A percentile compares a stretch with the other conserved stretches of the same genome.
phyloP scores from a whole-genome alignment of 176 grass and related monocot species.

The Carex kokanica region DNA sequence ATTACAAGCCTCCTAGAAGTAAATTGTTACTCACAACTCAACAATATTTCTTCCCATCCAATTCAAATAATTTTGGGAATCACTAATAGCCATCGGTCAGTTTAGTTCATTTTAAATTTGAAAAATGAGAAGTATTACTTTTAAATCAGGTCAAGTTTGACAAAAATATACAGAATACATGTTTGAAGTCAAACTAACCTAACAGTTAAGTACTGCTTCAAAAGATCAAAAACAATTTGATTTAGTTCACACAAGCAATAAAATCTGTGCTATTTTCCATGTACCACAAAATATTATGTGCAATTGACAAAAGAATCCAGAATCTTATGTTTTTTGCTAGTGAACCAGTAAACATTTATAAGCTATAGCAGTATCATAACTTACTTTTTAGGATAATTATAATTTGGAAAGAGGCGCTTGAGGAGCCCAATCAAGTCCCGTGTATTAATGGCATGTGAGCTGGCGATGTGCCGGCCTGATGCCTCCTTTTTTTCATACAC shows the following conservation, averaged over 20 bases:
- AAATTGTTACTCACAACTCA: too few relatives aligned
- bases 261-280: not conserved
- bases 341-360: not conserved
- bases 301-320: not conserved
- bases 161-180: not conserved
- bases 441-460: constrained; percentile 28
- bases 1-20: too few relatives aligned
- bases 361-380: not conserved
- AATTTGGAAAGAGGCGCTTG: constrained; percentile 35
- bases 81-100: not conserved
- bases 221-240: not conserved
- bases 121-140: not conserved
- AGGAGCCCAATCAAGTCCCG: constrained; percentile 31
- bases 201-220: not conserved
- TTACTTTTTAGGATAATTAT: constrained; percentile 46
- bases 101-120: not conserved
- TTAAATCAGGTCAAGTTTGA: not conserved
- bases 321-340: not conserved
- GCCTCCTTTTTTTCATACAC: constrained; percentile 43
- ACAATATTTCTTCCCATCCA: too few relatives aligned
- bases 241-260: not conserved
- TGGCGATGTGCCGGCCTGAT: constrained; percentile 48
- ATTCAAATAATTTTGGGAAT: too few relatives aligned
- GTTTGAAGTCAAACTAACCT: not conserved
- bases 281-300: not conserved